Base-by-base conservation (phyloP, 2,329 filamentous ascomycete genomes). In the Fusarium tanahbumbuense region DNA sequence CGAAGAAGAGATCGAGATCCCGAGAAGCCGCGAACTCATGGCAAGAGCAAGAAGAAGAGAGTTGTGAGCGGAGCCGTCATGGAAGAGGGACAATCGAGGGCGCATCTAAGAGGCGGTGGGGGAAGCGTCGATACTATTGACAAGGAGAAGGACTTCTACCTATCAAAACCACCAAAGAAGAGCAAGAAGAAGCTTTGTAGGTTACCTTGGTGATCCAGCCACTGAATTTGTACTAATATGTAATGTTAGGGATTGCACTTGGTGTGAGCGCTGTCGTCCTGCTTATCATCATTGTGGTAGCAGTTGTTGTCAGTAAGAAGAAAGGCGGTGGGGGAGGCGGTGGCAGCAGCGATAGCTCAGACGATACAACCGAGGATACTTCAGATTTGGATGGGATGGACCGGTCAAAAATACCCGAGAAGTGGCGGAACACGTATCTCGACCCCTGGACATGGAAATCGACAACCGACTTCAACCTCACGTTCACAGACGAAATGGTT, bases 361-460 rank as follows among this genome's bases (percentile, higher is more conserved):
- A 80, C n/a, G 71, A 68, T n/a, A 76, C 74, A 44, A 75, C 74
- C 59, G 50, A 61, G 10, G 76, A 81, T 22, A 73, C 68, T 23
- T 78, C 74, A 47, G 76, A 73, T 60, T 79, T 92, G 6, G 79
- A 84, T 65, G 83, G 84, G 25, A 82, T 89, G 56, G 84, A 86
- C 55, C 82, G 84, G 27, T 81, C 82, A 69, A 86, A 84, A 60
- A 87, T 93, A 52, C 92, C 92, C 63, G 81, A 83, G 60, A 85
- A 85, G 66, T 94, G 89, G 74, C 89, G 88, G 78, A 93, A 90
- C 16, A 93, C 92, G 4, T 91, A 92, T 68, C 85, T 97, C 22
- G 94, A 99, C 76, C 96, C 96, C 0, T 97, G 93, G 79, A 90
- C 91, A 3, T 99, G 96, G 96, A 91, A 92, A 71, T 92, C 97